A percentile compares a stretch with the other conserved stretches of the same genome.
Evolutionary conservation across 1,139 yeast species (phyloP).

Genomic region (Taphrina betulina): DNA sequence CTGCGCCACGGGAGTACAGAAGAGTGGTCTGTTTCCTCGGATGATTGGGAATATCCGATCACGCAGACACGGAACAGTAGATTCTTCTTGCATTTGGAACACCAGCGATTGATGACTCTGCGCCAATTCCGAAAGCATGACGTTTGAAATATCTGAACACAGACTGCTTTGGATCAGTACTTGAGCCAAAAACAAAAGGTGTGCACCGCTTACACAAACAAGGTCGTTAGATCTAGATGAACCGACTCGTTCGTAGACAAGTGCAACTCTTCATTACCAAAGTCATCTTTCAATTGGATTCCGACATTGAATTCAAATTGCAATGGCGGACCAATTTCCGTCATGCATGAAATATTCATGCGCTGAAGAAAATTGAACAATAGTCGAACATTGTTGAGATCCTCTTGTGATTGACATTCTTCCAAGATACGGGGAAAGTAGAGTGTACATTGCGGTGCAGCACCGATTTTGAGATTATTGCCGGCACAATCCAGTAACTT

Average conservation of each 20-base stretch:
- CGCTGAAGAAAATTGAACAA: not conserved
- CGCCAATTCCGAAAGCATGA: not conserved
- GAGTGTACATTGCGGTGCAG: constrained; percentile 5
- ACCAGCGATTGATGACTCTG: not conserved
- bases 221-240: constrained; percentile 13
- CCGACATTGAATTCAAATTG: constrained; percentile 12
- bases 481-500: constrained; percentile 12
- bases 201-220: constrained; percentile 4
- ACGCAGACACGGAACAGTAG: constrained; percentile 12
- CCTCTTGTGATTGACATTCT: constrained; percentile 5
- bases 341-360: constrained; percentile 1
- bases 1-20: constrained; percentile 9
- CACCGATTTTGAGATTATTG: constrained; percentile 13
- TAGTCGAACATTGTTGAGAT: not conserved
- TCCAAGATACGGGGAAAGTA: constrained; percentile 18
- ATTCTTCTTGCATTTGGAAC: constrained; percentile 20
- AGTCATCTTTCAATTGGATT: constrained; percentile 13
- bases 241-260: constrained; percentile 1
- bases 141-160: constrained; percentile 20
- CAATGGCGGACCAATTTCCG: constrained; percentile 7
- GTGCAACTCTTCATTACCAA: constrained; percentile 3
- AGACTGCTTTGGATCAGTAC: not conserved
- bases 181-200: not conserved
- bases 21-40: constrained; percentile 12
- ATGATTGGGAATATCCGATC: constrained; percentile 17